These are phyloP conservation scores for Steccherinum ochraceum DNA, from an alignment of 768 basidiomycete species.

Conservation along the genomic window DNA sequence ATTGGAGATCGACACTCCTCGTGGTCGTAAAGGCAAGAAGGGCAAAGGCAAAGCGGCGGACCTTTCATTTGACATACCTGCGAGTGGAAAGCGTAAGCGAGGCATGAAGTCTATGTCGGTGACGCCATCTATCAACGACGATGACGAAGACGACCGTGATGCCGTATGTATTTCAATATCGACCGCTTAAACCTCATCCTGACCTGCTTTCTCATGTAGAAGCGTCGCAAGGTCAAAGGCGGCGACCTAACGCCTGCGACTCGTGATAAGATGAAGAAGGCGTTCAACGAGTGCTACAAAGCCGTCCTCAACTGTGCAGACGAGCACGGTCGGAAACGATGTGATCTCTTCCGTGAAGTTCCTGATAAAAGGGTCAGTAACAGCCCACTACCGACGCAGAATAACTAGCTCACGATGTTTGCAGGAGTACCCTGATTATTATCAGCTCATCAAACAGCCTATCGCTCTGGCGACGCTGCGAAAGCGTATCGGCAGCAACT, in stretches of 20 bases:
- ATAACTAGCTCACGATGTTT: constrained; percentile 8
- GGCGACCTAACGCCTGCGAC: constrained; percentile 50
- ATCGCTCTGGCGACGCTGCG: constrained; percentile 86
- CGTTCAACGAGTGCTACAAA: constrained; percentile 68
- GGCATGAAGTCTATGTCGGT: constrained; percentile 67
- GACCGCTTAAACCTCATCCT: neutral
- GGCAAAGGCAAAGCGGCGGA: constrained; percentile 49
- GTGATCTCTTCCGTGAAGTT: constrained; percentile 84
- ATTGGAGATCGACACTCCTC: constrained; percentile 23
- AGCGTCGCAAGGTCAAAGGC: constrained; percentile 77
- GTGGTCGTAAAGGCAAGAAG: constrained; percentile 50
- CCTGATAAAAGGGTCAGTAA: constrained; percentile 69
- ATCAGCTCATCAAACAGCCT: constrained; percentile 78
- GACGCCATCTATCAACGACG: constrained; percentile 66
- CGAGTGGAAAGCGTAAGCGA: constrained; percentile 72
- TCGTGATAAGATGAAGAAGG: constrained; percentile 79
- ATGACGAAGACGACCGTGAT: constrained; percentile 71
- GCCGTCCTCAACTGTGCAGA: constrained; percentile 71
- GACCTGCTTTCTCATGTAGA: constrained; percentile 35
- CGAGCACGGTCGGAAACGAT: constrained; percentile 68
- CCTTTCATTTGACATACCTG: constrained; percentile 23
- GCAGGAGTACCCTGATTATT: constrained; percentile 90
- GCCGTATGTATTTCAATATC: constrained; percentile 36
- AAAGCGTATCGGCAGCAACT: constrained; percentile 58
- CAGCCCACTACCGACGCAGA: neutral